Base-by-base conservation (phyloP, 192 early-diverging fungal species). In the Podila minutissima region DNA sequence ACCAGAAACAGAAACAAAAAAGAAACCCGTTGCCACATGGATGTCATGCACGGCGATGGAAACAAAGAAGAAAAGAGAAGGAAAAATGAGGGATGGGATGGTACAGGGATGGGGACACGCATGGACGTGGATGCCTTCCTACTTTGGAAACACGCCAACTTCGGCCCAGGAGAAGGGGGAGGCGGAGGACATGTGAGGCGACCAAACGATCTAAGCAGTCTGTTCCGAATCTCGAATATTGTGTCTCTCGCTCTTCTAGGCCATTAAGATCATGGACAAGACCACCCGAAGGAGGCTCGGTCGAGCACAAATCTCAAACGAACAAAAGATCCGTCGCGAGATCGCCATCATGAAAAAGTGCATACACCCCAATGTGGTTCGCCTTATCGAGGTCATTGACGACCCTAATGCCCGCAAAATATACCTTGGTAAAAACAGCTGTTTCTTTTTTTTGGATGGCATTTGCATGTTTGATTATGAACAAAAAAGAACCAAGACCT, bases 281-380 rank as follows among this genome's bases (percentile, higher is more conserved):
- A 82, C 74, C 59, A 78, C 84, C 26, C 72, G 84, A 31, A 57
- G 68, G 35, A 74, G 84, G 26, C 72, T 85, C 33, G 81, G 84
- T 9, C 72, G 75, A 67, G 63, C 75, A 24, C 81, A 83, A 24
- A 59, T 82, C 41, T 82, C 84, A 26, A 85, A 85, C 33, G 82
- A 94, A 88, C 87, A 97, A 83, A 97, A 97, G 82, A 95, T 99
- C 72, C 92, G 94, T 75, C 88, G 93, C 51, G 97, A 99, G 81
- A 96, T 99, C 67, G 96, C 96, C 10, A 98, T 99, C 51, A 86
- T 99, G 66, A 97, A 98, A 86, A 98, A 97, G 81, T 96, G 95
- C 78, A 83, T 86, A 28, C 97, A 99, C 65, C 95, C 95, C 10
- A 91, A 99, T 81, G 92, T 99, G 20, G 96, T 99, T 24, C 86